A percentile compares a stretch with the other conserved stretches of the same genome.
These are phyloP conservation scores for Epichloe aotearoae DNA, from an alignment of 2,329 filamentous ascomycete genomes.

Conservation along the genomic window DNA sequence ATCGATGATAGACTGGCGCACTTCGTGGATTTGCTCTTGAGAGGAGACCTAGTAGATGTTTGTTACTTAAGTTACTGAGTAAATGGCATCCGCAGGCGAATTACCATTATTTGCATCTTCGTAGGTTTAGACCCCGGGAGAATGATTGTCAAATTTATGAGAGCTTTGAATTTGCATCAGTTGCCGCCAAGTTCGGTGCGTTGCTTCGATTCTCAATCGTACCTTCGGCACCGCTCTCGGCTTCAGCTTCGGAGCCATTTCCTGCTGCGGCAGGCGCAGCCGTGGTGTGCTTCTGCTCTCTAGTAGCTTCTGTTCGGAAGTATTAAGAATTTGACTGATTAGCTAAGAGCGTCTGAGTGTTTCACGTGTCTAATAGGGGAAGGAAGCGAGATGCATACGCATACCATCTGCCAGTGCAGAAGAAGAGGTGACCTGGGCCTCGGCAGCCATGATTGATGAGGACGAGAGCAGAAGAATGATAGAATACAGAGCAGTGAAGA, in stretches of 20 bases:
- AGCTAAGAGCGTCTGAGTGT: not conserved
- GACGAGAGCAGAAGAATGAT: constrained; percentile 6
- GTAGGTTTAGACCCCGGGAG: constrained; percentile 62
- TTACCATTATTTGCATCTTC: constrained; percentile 76
- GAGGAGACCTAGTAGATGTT: constrained; percentile 55
- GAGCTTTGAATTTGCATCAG: constrained; percentile 20
- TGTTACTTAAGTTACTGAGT: not conserved
- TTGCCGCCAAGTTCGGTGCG: not conserved
- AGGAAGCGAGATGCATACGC: not conserved
- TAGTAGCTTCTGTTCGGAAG: constrained; percentile 9
- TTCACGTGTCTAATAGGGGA: not conserved
- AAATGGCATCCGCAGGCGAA: constrained; percentile 10
- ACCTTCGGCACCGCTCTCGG: constrained; percentile 24
- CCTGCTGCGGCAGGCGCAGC: constrained; percentile 15
- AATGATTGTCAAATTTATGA: constrained; percentile 57
- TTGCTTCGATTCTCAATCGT: constrained; percentile 2
- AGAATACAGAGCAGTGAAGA: constrained; percentile 10
- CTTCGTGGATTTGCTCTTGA: constrained; percentile 94
- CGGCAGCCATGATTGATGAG: constrained; percentile 19
- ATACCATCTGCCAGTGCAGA: constrained; percentile 13
- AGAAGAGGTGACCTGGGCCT: constrained; percentile 14
- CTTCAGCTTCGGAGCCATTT: constrained; percentile 12
- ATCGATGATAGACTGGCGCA: constrained; percentile 93
- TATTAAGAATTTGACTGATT: not conserved
- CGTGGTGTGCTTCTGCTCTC: constrained; percentile 14